Evolutionary conservation across 257 asterid species (phyloP), one percentile per base, ranked within the genome.

Genomic region (Sherardia arvensis): DNA sequence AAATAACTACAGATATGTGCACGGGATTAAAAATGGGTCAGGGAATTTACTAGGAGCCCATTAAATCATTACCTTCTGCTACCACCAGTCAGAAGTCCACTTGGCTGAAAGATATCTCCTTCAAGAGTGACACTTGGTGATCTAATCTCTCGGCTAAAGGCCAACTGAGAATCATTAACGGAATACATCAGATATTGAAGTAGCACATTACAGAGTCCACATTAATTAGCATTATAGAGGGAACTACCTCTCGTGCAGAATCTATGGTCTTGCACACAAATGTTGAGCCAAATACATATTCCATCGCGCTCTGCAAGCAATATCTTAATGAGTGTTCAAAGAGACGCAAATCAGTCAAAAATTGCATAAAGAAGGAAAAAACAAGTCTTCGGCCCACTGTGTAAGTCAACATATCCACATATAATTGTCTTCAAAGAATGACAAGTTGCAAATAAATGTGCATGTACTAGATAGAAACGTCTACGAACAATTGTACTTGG

Each of bases 41-140:
- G 23, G 5, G 54, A 26, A 38, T 22, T 27, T 14, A 28, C 18
- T 64, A 17, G 73, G 62, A 69, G 59, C 60, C 48, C 63, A 68
- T 58, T 15, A 66, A 63, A 51, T 59, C 85, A 14, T 79, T 83
- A 92, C 99, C 72, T 89, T 71, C 96, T 95, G 73, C 99, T 92
- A 64, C 99, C 99, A 73, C 99, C 99, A 66, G 99, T 92, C 78
- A 92, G 61, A 77, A 89, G 91, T 66, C 95, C 97, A 79, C 94
- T 89, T 34, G 99, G 96, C 83, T 89, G 93, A 74, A 87, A 92
- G 68, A 92, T 85, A 79, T 89, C 97, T 60, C 97, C 99, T 80
- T 87, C 89, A 26, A 89, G 78, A 33, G 91, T 83, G 65, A 87
- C 97, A 68, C 87, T 88, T 26, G 95, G 91, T 64, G 79, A 82